phyloP scores from a whole-genome alignment of 106 monocot species.

The Dioscorea dumetorum region DNA sequence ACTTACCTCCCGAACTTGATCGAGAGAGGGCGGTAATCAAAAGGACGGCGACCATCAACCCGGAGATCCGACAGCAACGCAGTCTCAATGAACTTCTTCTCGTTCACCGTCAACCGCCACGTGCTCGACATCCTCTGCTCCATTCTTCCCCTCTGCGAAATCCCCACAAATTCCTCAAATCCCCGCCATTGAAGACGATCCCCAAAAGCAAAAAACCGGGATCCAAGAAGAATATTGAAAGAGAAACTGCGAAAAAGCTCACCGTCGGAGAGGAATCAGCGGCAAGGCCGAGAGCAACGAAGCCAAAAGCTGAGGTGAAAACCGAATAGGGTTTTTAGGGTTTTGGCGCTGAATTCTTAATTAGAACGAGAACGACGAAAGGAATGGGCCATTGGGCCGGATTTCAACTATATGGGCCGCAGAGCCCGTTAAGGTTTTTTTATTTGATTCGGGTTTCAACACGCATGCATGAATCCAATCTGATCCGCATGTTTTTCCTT shows the following conservation, averaged over 20 bases:
- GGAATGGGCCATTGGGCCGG: too few relatives aligned
- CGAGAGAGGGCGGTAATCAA: slow-evolving; percentile 70
- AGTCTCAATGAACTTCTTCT: slow-evolving; percentile 78
- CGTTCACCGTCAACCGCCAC: slow-evolving; percentile 61
- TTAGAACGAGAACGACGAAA: too few relatives aligned
- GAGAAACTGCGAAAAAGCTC: not conserved
- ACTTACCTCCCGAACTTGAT: slow-evolving; percentile 68
- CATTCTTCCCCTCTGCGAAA: slow-evolving; percentile 4
- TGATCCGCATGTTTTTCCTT: too few relatives aligned
- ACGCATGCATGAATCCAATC: too few relatives aligned
- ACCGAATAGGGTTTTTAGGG: not conserved
- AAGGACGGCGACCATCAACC: slow-evolving; percentile 69
- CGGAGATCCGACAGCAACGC: slow-evolving; percentile 59
- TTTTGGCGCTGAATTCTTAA: not conserved
- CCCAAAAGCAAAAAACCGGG: not conserved
- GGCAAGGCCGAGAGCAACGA: too few relatives aligned
- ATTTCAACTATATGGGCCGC: too few relatives aligned
- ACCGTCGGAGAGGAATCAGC: not conserved
- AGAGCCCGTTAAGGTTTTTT: too few relatives aligned
- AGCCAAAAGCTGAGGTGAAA: not conserved
- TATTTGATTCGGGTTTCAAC: too few relatives aligned
- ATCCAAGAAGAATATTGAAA: not conserved
- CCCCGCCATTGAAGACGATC: not conserved
- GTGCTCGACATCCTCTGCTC: slow-evolving; percentile 33
- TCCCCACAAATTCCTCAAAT: not conserved